Evolutionary conservation across 1,284 basidiomycete genomes (phyloP).

Genomic region (Pascua guehoae): DNA sequence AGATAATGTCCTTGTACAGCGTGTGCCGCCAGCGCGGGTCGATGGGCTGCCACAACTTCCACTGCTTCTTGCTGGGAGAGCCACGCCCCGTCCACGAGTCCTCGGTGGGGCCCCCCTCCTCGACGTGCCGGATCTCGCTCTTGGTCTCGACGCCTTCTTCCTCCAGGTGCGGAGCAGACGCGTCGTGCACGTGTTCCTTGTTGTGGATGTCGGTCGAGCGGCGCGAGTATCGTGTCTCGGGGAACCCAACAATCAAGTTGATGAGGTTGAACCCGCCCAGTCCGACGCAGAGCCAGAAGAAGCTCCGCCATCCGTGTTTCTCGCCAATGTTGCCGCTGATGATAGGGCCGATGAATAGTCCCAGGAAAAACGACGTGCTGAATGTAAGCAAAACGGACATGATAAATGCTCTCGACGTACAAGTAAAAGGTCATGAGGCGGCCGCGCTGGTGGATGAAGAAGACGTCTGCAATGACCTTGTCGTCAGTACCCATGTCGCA

Average conservation of each 20-base stretch:
- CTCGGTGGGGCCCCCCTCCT: background rate
- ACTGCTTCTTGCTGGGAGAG: constrained; percentile 4
- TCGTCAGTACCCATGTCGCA: background rate
- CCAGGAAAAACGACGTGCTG: constrained; percentile 9
- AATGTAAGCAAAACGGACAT: background rate
- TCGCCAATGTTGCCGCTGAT: constrained; percentile 12
- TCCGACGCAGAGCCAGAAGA: constrained; percentile 10
- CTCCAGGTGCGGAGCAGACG: background rate
- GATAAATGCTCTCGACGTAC: background rate
- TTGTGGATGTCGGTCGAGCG: background rate
- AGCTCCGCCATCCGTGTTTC: constrained; percentile 10
- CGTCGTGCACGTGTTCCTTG: background rate
- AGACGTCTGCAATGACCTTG: constrained; percentile 13
- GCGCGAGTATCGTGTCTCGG: constrained; percentile 12
- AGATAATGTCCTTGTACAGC: constrained; percentile 9
- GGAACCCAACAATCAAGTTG: constrained; percentile 6
- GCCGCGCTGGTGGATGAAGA: constrained; percentile 19
- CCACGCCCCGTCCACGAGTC: background rate
- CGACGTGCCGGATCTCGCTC: background rate
- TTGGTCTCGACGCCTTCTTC: background rate
- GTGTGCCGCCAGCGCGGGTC: constrained; percentile 11
- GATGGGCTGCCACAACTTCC: constrained; percentile 13
- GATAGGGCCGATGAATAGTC: constrained; percentile 16
- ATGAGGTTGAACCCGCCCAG: constrained; percentile 5
- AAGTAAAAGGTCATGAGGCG: constrained; percentile 16